Base-by-base conservation (phyloP, 1,284 basidiomycete genomes). In the Apiotrichum sp. region DNA sequence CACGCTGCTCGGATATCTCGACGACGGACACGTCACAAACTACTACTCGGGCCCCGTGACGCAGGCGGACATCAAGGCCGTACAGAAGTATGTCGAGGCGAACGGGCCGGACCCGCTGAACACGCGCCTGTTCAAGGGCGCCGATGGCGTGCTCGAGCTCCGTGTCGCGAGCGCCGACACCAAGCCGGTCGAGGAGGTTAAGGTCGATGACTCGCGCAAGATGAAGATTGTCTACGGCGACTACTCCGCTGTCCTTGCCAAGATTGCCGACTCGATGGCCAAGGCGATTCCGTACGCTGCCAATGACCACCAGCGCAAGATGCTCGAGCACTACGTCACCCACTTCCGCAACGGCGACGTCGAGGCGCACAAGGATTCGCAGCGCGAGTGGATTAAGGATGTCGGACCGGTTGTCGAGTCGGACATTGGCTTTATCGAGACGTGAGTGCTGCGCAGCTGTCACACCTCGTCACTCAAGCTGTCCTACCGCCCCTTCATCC, bases 371-470 rank as follows among this genome's bases (percentile, higher is more conserved):
- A 85, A 87, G 70, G 79, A 84, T 47, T 88, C 82, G 0, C 88
- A 86, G 1, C 82, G 77, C 43, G 78, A 84, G 60, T 93, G 89
- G 89, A 89, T 93, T 31, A 85, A 86, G 73, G 89, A 93, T 69
- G 77, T 88, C 33, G 86, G 87, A 0, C 89, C 89, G 9, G 84
- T 86, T n/a, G 89, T 93, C 10, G 89, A 61, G 55, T 44, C 56
- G 42, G 55, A 63, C 55, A 57, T 63, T 36, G 89, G 89, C 31
- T 79, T 78, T 59, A 70, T 79, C 38, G 84, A 85, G 72, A 65
- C 59, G 34, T 48, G 36, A 48, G 47, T 48, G 6, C 33, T 22
- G 22, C 22, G 22, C 22, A 22, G 22, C 14, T 2, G n/a, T 4
- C n/a, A 13, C 31, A 6, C 14, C 4, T 31, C 11, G n/a, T 41